Evolutionary conservation across 495 filamentous ascomycete genomes (phyloP).

Genomic region (Hypoxylon fuscum): DNA sequence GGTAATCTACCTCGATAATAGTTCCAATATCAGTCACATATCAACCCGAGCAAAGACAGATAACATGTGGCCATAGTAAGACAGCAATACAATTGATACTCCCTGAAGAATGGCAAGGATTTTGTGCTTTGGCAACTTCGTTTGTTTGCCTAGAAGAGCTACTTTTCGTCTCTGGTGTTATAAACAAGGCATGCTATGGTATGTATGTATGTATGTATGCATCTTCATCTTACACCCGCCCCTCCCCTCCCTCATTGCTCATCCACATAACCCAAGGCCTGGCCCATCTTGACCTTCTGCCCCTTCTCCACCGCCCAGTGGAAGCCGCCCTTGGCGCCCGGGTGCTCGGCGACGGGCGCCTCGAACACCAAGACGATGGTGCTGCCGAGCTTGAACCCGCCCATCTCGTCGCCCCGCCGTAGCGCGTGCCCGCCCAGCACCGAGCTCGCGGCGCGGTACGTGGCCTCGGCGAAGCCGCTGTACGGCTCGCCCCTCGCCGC

Average conservation of each 20-base stretch:
- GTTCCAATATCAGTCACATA: no score
- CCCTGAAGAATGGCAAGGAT: no score
- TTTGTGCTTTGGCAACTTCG: no score
- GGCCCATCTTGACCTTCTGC: conserved; percentile 85
- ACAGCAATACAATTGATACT: no score
- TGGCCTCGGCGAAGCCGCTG: conserved; percentile 88
- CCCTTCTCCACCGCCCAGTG: conserved; percentile 85
- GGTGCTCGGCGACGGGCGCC: conserved; percentile 76
- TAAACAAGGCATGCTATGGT: not conserved
- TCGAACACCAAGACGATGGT: conserved; percentile 98
- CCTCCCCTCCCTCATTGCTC: conserved; percentile 7
- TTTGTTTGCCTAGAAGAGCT: no score
- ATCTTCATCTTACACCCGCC: not conserved
- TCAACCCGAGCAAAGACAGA: no score
- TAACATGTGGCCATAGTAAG: no score
- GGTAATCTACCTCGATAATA: no score
- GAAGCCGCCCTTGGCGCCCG: conserved; percentile 79
- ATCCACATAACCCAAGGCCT: conserved; percentile 75
- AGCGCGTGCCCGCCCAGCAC: conserved; percentile 85
- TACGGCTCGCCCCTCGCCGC: conserved; percentile 79
- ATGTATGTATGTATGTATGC: not conserved
- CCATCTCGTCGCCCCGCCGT: conserved; percentile 93
- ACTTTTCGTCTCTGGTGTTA: no score
- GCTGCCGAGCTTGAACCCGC: conserved; percentile 95
- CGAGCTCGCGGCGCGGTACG: conserved; percentile 78